Evolutionary conservation across 805 yeast genomes (phyloP).

Genomic region (Candida ortonii): DNA sequence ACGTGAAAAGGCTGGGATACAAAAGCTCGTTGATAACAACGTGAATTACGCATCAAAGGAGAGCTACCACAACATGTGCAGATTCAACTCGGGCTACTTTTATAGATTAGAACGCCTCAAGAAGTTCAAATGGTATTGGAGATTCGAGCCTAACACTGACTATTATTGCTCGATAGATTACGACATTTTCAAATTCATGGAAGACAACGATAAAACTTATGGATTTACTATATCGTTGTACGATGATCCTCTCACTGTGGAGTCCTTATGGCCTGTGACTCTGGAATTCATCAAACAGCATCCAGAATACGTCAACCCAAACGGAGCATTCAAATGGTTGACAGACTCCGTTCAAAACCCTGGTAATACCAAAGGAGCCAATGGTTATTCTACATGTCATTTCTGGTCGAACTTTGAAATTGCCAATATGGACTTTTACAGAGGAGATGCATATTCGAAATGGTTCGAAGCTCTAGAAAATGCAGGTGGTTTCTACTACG

Average conservation of each 20-base stretch:
- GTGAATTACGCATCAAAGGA: conserved; percentile 60
- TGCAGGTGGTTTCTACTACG: conserved; percentile 84
- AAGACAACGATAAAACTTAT: conserved; percentile 63
- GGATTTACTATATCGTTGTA: conserved; percentile 72
- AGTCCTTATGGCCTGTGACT: conserved; percentile 69
- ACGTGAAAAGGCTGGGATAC: conserved; percentile 38
- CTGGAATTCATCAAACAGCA: conserved; percentile 54
- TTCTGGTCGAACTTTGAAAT: conserved; percentile 90
- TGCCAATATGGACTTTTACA: conserved; percentile 76
- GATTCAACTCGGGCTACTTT: conserved; percentile 70
- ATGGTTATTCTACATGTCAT: conserved; percentile 63
- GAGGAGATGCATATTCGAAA: conserved; percentile 63
- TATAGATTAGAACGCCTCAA: conserved; percentile 59
- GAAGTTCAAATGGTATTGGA: conserved; percentile 71
- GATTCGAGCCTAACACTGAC: conserved; percentile 72
- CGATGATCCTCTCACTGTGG: conserved; percentile 66
- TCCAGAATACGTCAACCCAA: conserved; percentile 57
- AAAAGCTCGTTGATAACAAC: conserved; percentile 35
- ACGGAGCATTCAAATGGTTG: conserved; percentile 58
- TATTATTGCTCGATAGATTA: conserved; percentile 70
- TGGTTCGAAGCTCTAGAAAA: conserved; percentile 67
- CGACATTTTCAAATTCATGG: conserved; percentile 75
- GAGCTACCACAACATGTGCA: conserved; percentile 81
- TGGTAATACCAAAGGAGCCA: conserved; percentile 35
- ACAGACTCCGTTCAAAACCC: conserved; percentile 53